These are phyloP conservation scores for Tylopilus cervinicoccineus DNA, from an alignment of 768 basidiomycete species.

Conservation along the genomic window DNA sequence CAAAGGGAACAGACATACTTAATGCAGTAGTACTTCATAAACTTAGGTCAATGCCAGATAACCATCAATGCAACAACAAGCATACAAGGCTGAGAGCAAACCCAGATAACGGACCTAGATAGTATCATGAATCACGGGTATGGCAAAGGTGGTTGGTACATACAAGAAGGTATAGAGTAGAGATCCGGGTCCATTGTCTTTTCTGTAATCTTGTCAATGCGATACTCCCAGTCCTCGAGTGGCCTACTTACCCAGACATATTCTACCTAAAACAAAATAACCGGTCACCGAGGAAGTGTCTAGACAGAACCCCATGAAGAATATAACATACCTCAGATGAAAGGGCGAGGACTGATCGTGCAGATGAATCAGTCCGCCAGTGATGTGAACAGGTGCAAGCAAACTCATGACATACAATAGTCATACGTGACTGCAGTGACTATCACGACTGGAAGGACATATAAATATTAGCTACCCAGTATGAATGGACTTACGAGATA, in stretches of 20 bases:
- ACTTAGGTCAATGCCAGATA: background rate
- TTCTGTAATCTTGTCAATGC: background rate
- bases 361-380: background rate
- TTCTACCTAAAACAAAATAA: background rate
- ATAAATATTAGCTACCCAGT: background rate
- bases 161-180: constrained; percentile 3
- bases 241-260: constrained; percentile 6
- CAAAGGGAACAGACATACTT: background rate
- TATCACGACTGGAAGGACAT: background rate
- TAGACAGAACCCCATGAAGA: background rate
- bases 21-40: background rate
- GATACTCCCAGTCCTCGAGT: background rate
- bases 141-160: background rate
- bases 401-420: constrained; percentile 1
- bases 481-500: background rate
- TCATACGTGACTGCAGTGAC: constrained; percentile 1
- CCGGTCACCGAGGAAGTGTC: background rate
- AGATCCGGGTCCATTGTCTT: constrained; percentile 6
- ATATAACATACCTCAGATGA: constrained; percentile 2
- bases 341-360: constrained; percentile 6
- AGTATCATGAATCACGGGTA: background rate
- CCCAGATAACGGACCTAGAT: constrained; percentile 11
- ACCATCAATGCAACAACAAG: background rate
- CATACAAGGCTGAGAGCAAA: constrained; percentile 1
- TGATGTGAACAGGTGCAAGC: background rate